Percentiles rank a stretch among this genome's conserved stretches.
Conservation (phyloP, 2,329 filamentous ascomycete species). For the Phaeomoniella chlamydospora region DNA sequence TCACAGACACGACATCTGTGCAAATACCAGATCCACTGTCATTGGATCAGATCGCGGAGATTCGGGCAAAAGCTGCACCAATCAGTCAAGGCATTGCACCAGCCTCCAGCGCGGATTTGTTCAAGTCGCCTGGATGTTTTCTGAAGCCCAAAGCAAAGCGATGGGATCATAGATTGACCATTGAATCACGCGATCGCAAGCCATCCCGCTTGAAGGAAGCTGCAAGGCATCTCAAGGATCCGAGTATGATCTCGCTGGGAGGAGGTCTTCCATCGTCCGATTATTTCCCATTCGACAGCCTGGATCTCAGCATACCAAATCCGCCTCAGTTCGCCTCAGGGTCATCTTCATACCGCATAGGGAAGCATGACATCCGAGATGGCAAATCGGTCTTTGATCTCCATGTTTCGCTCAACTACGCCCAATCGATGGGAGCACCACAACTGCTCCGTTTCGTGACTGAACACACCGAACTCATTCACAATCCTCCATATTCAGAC, state of each 20-base stretch:
- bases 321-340: constrained; percentile 56
- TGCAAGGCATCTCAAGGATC: constrained; percentile 62
- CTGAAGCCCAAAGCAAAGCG: constrained; percentile 63
- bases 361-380: constrained; percentile 69
- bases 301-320: constrained; percentile 59
- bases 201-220: constrained; percentile 70
- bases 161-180: constrained; percentile 59
- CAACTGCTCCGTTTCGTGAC: constrained; percentile 84
- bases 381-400: constrained; percentile 55
- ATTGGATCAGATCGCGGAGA: constrained; percentile 55
- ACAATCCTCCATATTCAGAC: constrained; percentile 74
- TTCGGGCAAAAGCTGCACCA: constrained; percentile 12
- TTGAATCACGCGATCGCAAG: constrained; percentile 42
- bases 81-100: constrained; percentile 8
- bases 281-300: constrained; percentile 79
- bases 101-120: constrained; percentile 7
- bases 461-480: constrained; percentile 88
- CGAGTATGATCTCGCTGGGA: constrained; percentile 77
- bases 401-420: constrained; percentile 83
- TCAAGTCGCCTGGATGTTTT: constrained; percentile 18
- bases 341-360: constrained; percentile 43
- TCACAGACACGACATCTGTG: constrained; percentile 21
- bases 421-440: constrained; percentile 69
- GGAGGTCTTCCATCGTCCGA: constrained; percentile 79
- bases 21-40: constrained; percentile 34